phyloP scores from a whole-genome alignment of 2,329 filamentous ascomycete genomes.

The Coniella vitis region DNA sequence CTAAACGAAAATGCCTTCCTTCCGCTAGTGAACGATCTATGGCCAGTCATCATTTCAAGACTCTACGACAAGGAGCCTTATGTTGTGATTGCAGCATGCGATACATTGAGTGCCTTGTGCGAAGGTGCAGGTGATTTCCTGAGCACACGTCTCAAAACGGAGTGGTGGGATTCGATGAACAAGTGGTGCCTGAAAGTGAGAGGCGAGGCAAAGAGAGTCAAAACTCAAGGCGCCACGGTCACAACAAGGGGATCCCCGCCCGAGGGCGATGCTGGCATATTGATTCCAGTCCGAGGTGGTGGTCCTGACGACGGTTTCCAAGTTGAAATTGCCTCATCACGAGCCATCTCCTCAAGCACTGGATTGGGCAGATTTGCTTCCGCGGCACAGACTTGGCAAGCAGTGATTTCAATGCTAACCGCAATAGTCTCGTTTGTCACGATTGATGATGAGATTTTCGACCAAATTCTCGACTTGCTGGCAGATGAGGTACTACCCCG shows the following conservation, averaged over 20 bases:
- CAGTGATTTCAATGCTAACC: conserved; percentile 51
- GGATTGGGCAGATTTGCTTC: conserved; percentile 54
- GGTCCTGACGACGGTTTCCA: conserved; percentile 10
- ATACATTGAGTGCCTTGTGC: conserved; percentile 63
- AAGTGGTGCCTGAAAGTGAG: conserved; percentile 42
- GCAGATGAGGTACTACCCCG: conserved; percentile 40
- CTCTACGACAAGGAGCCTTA: conserved; percentile 61
- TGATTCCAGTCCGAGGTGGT: conserved; percentile 28
- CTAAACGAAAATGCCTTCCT: conserved; percentile 77
- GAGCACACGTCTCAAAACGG: conserved; percentile 62
- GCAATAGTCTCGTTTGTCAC: conserved; percentile 55
- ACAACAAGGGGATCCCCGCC: not conserved
- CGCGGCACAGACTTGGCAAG: conserved; percentile 57
- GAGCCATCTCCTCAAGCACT: conserved; percentile 4
- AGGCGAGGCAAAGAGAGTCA: conserved; percentile 27
- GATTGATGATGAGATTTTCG: conserved; percentile 63
- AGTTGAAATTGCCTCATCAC: conserved; percentile 12
- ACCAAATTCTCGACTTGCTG: conserved; percentile 61
- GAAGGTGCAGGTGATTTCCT: conserved; percentile 74
- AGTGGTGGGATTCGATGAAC: conserved; percentile 56
- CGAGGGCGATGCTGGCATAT: conserved; percentile 18
- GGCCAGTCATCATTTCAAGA: conserved; percentile 71
- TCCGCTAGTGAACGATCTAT: conserved; percentile 82
- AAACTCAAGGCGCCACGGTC: conserved; percentile 2
- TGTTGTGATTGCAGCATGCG: conserved; percentile 63